Base-by-base conservation (phyloP, 2,329 filamentous ascomycete species). In the Davidsoniella australis region DNA sequence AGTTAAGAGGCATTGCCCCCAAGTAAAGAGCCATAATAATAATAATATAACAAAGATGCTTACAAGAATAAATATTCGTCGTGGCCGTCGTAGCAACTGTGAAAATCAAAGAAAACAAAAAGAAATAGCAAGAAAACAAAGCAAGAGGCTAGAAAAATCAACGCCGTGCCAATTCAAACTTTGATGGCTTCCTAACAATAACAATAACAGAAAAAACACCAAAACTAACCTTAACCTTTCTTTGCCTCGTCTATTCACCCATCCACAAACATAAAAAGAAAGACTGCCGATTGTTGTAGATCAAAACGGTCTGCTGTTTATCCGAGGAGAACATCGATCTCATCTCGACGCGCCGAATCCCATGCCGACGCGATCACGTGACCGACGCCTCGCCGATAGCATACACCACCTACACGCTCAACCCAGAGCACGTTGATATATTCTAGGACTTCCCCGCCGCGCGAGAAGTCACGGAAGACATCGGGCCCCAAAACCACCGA, bases 351-450 rank as follows among this genome's bases (percentile, higher is more conserved):
- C 40, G 67, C 61, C 4, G 59, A 58, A 26, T 67, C 64, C 66
- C 67, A 69, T 1, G 60, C 62, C 53, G 61, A 61, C 50, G 61
- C 58, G 43, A 69, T 47, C 4, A 69, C 60, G 54, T 68, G 66
- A 0, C 67, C 67, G 24, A 69, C 58, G 2, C 67, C 67, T 24
- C 66, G 56, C 16, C 67, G 57, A 51, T 64, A 68, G 5, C 62
- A 62, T 49, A 69, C 59, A 14, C 61, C 66, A 8, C 65, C 65
- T 17, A 69, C 67, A 20, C 66, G 58, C 59, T 69, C 67, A 16
- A 69, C 62, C 67, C 67, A 69, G 29, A 69, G 54, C 38, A 69
- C 67, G 24, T 69, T 69, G 16, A 69, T 63, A 56, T 69, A 64
- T 50, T 70, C 66, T 24, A 71, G 58, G 29, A 62, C 59, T 29